Percentiles rank a stretch among this genome's conserved stretches.
Evolutionary conservation across 2,329 filamentous ascomycete genomes (phyloP).

Genomic region (Cladobotryum protrusum): DNA sequence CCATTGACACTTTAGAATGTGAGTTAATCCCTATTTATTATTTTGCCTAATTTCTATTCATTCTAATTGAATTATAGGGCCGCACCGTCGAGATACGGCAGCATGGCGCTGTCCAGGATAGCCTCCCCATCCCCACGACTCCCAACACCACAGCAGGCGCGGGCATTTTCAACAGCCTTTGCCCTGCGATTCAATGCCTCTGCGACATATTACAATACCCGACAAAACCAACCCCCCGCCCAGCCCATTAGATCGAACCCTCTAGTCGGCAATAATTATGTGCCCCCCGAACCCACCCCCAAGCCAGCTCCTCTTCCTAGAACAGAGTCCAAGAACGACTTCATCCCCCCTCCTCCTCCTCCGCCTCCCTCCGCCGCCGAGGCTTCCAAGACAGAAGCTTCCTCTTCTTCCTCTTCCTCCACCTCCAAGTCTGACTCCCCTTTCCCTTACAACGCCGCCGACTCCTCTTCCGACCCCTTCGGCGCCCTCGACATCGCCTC

Average conservation of each 20-base stretch:
- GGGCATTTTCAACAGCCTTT: conserved; percentile 28
- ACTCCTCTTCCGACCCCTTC: conserved; percentile 12
- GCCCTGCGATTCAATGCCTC: conserved; percentile 19
- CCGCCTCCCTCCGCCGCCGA: conserved; percentile 9
- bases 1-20: neutral
- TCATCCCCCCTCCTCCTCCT: conserved; percentile 19
- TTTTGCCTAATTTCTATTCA: too few relatives aligned
- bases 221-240: conserved; percentile 4
- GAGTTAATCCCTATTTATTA: too few relatives aligned
- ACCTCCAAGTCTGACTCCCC: neutral
- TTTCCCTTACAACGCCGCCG: conserved; percentile 23
- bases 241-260: conserved; percentile 21
- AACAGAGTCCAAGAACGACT: conserved; percentile 10
- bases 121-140: conserved; percentile 18
- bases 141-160: conserved; percentile 16
- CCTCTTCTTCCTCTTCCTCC: conserved; percentile 1
- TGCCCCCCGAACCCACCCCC: conserved; percentile 11
- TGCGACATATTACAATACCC: neutral
- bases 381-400: too few relatives aligned
- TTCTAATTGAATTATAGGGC: conserved; percentile 20
- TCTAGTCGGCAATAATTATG: conserved; percentile 23
- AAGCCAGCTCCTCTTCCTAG: conserved; percentile 10
- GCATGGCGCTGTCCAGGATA: conserved; percentile 26
- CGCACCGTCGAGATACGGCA: conserved; percentile 21
- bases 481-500: conserved; percentile 28